Conservation (phyloP, 2,329 filamentous ascomycete species). For the Hymenoscyphus linearis region DNA sequence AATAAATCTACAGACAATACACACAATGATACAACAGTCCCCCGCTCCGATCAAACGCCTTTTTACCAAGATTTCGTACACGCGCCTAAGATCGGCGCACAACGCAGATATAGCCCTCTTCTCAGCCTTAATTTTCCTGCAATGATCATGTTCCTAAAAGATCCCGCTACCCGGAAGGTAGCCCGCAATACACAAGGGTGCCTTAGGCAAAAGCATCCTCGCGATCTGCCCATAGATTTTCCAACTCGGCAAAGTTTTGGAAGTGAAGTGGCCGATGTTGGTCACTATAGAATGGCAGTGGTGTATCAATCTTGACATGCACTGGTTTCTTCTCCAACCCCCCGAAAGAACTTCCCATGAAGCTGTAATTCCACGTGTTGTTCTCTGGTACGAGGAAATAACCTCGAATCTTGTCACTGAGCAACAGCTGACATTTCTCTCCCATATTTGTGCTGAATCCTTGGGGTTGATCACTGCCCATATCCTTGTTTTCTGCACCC, state of each 20-base stretch:
- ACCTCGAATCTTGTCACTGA: constrained; percentile 89
- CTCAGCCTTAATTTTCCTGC: constrained; percentile 10
- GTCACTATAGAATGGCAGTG: constrained; percentile 84
- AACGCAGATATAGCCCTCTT: constrained; percentile 12
- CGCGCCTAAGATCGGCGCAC: constrained; percentile 6
- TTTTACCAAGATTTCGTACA: constrained; percentile 19
- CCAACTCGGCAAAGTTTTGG: constrained; percentile 93
- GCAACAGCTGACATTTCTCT: constrained; percentile 87
- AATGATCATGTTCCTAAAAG: constrained; percentile 4
- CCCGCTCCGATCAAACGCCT: constrained; percentile 24
- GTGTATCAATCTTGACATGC: constrained; percentile 90
- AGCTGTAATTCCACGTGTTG: constrained; percentile 94
- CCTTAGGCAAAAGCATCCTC: constrained; percentile 84
- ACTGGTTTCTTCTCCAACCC: constrained; percentile 86
- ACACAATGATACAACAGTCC: constrained; percentile 12
- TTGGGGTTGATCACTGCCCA: constrained; percentile 84
- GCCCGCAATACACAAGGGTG: constrained; percentile 2
- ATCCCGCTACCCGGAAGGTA: background rate
- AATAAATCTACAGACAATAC: background rate
- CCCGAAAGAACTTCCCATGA: constrained; percentile 87
- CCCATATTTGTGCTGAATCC: constrained; percentile 91
- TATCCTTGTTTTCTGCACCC: constrained; percentile 94
- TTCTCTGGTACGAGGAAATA: constrained; percentile 95
- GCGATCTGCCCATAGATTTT: constrained; percentile 93
- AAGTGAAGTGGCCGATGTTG: constrained; percentile 92